Base-by-base conservation (phyloP, 495 filamentous ascomycete genomes). In the Penicillium psychrofluorescens region DNA sequence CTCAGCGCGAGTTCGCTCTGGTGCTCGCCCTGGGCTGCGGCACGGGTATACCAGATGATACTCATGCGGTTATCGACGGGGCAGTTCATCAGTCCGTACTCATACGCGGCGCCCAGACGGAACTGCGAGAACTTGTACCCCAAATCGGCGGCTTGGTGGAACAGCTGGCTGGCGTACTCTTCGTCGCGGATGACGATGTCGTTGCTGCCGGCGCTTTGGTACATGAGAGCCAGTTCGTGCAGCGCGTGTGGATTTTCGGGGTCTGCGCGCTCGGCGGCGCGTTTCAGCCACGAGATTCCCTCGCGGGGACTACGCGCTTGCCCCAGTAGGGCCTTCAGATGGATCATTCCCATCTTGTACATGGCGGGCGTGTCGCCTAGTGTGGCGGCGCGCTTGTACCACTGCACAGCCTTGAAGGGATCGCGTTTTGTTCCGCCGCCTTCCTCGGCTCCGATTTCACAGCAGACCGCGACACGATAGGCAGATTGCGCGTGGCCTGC, bases 341-440 rank as follows among this genome's bases (percentile, higher is more conserved):
- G 71, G 55, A 98, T 95, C 80, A 95, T 91, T 41, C 92, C 92
- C 65, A 97, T 83, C 64, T 98, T 98, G 68, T 95, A 98, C 90
- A 95, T 94, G 16, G 91, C 92, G 0, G 90, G 83, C 0, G 86
- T 84, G 54, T 97, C 90, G 10, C 92, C 92, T 6, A 96, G 72
- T 7, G 85, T 79, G 1, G 92, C 90, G 10, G 91, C 88, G 13
- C 90, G 88, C 60, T 89, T 90, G 61, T 97, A 98, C 92, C 92
- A 98, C 56, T 96, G 90, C 28, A 97, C 87, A 8, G 92, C 89
- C 68, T 95, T 96, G 52, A 88, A 64, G 4, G 88, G 86, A 59
- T 98, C 92, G 48, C 87, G 86, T 39, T 84, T 80, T 9, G 92
- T 95, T 12, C 92, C 92, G 40, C 91, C 91, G 36, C 88, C 88